These are phyloP conservation scores for Acer campestre DNA, from an alignment of 345 rosid species.

Conservation along the genomic window DNA sequence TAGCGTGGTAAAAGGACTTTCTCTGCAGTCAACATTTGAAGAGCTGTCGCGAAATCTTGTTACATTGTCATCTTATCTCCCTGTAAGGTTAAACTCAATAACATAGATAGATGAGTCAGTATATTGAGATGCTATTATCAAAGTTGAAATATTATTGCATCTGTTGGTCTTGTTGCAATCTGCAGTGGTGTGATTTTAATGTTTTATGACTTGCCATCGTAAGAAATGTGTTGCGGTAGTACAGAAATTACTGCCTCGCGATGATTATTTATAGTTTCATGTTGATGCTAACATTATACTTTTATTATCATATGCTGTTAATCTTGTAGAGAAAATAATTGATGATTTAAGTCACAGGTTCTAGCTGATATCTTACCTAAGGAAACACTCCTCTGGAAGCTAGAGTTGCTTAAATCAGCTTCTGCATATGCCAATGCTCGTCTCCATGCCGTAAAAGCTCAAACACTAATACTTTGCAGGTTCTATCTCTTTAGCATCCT, in stretches of 20 bases:
- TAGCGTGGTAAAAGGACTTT: slow-evolving; percentile 13
- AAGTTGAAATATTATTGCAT: not conserved
- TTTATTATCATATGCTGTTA: not conserved
- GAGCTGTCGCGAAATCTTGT: slow-evolving; percentile 12
- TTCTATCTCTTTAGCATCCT: slow-evolving; percentile 17
- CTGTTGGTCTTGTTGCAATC: not conserved
- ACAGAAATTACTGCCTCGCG: not conserved
- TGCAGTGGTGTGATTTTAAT: not conserved
- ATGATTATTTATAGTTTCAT: not conserved
- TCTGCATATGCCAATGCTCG: slow-evolving; percentile 56
- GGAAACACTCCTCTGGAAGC: slow-evolving; percentile 42
- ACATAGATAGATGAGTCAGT: not conserved
- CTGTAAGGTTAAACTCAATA: slow-evolving; percentile 16
- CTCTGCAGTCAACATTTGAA: slow-evolving; percentile 12
- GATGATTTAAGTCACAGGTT: slow-evolving; percentile 22
- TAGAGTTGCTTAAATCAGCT: slow-evolving; percentile 50
- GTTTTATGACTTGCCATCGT: not conserved
- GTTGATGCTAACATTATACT: not conserved
- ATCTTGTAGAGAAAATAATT: not conserved
- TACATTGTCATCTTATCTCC: slow-evolving; percentile 18
- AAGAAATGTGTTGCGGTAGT: too few species aligned
- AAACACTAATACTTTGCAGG: slow-evolving; percentile 68
- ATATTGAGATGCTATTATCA: not conserved
- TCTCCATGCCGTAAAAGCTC: slow-evolving; percentile 55
- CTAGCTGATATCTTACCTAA: slow-evolving; percentile 35